Evolutionary conservation across 495 filamentous ascomycete species (phyloP), one percentile per base, ranked within the genome.

Genomic region (Filosporella fistucella): DNA sequence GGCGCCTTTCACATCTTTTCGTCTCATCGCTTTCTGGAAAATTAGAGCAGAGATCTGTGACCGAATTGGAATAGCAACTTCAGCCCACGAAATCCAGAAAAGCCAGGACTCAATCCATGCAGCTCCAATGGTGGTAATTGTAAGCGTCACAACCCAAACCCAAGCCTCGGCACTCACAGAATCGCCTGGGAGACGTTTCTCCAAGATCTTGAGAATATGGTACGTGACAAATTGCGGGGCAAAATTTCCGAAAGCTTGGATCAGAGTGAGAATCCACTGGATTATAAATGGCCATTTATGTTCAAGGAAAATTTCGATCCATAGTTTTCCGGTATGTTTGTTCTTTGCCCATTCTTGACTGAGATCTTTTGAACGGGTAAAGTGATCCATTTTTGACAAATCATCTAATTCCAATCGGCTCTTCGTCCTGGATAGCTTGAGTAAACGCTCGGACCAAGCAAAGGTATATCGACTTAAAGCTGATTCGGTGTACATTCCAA

Each of bases 1-100:
- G n/a, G n/a, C n/a, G 28, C 68, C 72, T 56, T 87, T 91, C 21
- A 86, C 78, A 61, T 94, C 86, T 55, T 93, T 94, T 29, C 81
- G 75, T 22, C 83, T 78, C 79, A 88, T 83, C 0, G 86, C 74
- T 61, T 94, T 93, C 32, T 79, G 74, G 51, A 91, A 91, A 9
- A 91, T 75, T 16, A 88, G 65, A 1, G 85, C 78, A 1, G 85
- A 83, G 1, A 91, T 66, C 45, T 89, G 82, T 18, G 77, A 70
- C 24, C 83, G 78, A 25, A 91, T 69, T 2, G 83, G 84, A 16
- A 88, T 69, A 17, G 72, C 73, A 3, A 89, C 53, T 29, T 77
- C 72, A 0, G 80, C 77, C 60, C 72, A 87, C 1, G 78, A 77
- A 20, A 83, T 56, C 85, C 85, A 90, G 57, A 71, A 78, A 3